These are phyloP conservation scores for Colletotrichum tabaci DNA, from an alignment of 2,329 filamentous ascomycete genomes.

Conservation along the genomic window DNA sequence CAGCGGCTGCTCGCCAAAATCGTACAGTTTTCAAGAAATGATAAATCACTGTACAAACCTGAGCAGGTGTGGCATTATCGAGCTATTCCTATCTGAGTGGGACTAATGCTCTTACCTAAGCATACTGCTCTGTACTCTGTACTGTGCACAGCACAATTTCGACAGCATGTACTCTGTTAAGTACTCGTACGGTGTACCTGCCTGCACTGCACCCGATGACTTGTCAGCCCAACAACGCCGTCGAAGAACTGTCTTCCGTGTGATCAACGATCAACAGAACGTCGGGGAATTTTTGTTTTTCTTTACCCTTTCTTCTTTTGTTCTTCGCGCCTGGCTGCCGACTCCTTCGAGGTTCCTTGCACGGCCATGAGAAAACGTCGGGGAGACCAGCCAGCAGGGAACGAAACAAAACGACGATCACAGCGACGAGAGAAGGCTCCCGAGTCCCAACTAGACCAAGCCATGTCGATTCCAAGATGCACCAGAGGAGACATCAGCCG, in stretches of 20 bases:
- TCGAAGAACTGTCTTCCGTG: conserved; percentile 37
- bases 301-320: conserved; percentile 31
- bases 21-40: conserved; percentile 4
- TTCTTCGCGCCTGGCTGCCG: not conserved
- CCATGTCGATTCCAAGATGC: conserved; percentile 24
- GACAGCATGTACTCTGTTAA: not conserved
- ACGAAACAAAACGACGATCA: not conserved
- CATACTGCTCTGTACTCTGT: conserved; percentile 8
- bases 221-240: conserved; percentile 30
- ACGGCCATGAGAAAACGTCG: not conserved
- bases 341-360: conserved; percentile 9
- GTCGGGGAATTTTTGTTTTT: conserved; percentile 25
- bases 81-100: not conserved
- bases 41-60: not conserved
- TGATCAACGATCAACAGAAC: conserved; percentile 38
- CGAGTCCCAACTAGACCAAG: not conserved
- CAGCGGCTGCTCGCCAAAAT: conserved; percentile 1
- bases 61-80: not conserved
- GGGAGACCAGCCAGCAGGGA: not conserved
- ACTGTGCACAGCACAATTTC: conserved; percentile 20
- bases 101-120: conserved; percentile 1
- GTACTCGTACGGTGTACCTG: not conserved
- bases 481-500: conserved; percentile 10
- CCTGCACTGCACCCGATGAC: conserved; percentile 6
- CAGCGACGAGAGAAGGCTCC: conserved; percentile 9